A percentile compares a stretch with the other conserved stretches of the same genome.
These are phyloP conservation scores for Westerdykella ornata DNA, from an alignment of 2,329 filamentous ascomycete genomes.

Conservation along the genomic window DNA sequence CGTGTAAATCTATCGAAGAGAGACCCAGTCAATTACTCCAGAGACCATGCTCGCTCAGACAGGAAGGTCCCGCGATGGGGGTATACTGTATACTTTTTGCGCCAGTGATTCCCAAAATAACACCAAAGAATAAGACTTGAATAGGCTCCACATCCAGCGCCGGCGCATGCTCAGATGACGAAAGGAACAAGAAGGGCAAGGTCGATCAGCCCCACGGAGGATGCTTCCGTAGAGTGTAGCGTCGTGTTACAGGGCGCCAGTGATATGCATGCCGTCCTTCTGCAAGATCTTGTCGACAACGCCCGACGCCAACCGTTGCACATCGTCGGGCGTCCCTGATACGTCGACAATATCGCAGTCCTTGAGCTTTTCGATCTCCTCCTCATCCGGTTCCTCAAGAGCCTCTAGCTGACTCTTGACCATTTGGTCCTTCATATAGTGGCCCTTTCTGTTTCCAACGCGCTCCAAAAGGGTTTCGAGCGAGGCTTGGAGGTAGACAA, in stretches of 20 bases:
- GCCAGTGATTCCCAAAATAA: too few species aligned
- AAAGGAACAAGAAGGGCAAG: too few species aligned
- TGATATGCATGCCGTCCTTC: slow-evolving; percentile 2
- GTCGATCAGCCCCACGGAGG: too few species aligned
- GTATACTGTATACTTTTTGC: too few species aligned
- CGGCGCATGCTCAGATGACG: too few species aligned
- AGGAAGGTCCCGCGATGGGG: too few species aligned
- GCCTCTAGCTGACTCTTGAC: slow-evolving; percentile 84
- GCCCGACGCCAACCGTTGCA: slow-evolving; percentile 35
- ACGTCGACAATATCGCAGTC: slow-evolving; percentile 45
- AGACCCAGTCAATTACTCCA: too few species aligned
- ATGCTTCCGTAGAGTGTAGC: too few species aligned
- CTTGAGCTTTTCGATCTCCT: slow-evolving; percentile 50
- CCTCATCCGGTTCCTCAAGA: slow-evolving; percentile 69
- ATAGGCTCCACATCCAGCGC: too few species aligned
- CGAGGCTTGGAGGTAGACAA: slow-evolving; percentile 79
- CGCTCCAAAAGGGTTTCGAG: slow-evolving; percentile 70
- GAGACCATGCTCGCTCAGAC: too few species aligned
- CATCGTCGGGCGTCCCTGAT: slow-evolving; percentile 36
- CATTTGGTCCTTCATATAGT: slow-evolving; percentile 97
- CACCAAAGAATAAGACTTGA: too few species aligned
- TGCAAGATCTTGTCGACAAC: slow-evolving; percentile 36
- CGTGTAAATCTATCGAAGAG: too few species aligned
- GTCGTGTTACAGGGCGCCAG: not conserved
- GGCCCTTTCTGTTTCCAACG: slow-evolving; percentile 66